A percentile compares a stretch with the other conserved stretches of the same genome.
These are phyloP conservation scores for Fusarium sarcochroum DNA, from an alignment of 2,329 filamentous ascomycete species.

Conservation along the genomic window DNA sequence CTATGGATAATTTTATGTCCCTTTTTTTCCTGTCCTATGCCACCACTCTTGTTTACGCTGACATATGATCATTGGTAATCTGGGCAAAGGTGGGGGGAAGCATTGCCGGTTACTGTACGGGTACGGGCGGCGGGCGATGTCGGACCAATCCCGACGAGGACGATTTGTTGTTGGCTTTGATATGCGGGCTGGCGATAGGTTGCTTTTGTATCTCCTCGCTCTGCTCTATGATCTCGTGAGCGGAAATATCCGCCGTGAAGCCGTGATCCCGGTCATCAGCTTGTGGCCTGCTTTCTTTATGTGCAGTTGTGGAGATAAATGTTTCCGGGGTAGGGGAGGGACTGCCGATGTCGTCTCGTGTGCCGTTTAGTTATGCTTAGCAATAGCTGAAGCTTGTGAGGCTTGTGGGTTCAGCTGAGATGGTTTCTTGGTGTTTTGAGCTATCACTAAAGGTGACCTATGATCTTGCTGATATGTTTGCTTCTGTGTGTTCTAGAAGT, in stretches of 20 bases:
- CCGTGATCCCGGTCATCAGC: slow-evolving; percentile 16
- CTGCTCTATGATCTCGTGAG: slow-evolving; percentile 35
- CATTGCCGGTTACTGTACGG: slow-evolving; percentile 12
- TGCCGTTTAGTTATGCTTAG: slow-evolving; percentile 1
- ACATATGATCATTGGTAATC: slow-evolving; percentile 46
- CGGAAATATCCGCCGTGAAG: slow-evolving; percentile 27
- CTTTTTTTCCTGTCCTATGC: slow-evolving; percentile 30
- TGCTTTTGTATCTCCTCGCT: slow-evolving; percentile 9
- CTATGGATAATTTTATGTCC: slow-evolving; percentile 4
- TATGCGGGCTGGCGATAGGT: slow-evolving; percentile 37
- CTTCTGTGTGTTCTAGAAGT: neutral
- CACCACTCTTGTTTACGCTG: slow-evolving; percentile 42
- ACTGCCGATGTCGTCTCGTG: neutral
- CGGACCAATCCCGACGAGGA: slow-evolving; percentile 47
- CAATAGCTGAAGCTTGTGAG: slow-evolving; percentile 10
- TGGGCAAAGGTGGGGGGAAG: slow-evolving; percentile 25
- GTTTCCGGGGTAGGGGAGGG: slow-evolving; percentile 25
- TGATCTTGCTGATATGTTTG: neutral
- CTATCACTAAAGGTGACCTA: neutral
- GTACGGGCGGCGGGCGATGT: slow-evolving; percentile 36
- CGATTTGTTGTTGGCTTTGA: slow-evolving; percentile 36
- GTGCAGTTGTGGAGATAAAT: slow-evolving; percentile 23
- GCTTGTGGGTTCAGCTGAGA: neutral
- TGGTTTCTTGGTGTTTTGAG: neutral
- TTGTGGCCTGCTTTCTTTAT: neutral